A percentile compares a stretch with the other conserved stretches of the same genome.
Evolutionary conservation across 495 filamentous ascomycete species (phyloP).

Genomic region (Podospora bellae-mahoneyi): DNA sequence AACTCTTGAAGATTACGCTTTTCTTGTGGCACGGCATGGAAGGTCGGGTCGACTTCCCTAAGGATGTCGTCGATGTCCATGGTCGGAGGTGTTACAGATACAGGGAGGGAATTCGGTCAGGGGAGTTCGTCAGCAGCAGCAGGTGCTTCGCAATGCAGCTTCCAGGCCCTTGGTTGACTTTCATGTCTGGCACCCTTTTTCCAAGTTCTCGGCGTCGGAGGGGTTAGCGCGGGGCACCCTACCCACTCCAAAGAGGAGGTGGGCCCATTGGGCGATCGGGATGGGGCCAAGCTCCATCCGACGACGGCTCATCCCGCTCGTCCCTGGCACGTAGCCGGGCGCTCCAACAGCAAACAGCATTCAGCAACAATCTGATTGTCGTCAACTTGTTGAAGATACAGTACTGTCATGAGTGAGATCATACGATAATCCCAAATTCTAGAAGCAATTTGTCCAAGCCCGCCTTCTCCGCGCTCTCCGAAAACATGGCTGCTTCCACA

Average conservation of each 20-base stretch:
- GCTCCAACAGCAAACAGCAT: not conserved
- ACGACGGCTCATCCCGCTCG: not conserved
- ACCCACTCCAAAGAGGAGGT: not conserved
- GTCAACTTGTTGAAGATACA: not conserved
- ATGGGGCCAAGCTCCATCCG: not conserved
- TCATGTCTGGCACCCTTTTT: not conserved
- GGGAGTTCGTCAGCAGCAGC: not conserved
- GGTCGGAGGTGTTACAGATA: not conserved
- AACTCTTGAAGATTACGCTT: constrained; percentile 81
- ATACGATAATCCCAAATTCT: not conserved
- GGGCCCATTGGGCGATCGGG: too few relatives aligned
- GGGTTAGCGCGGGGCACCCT: not conserved
- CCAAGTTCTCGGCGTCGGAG: not conserved
- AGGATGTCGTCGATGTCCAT: constrained; percentile 94
- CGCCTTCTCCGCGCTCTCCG: not conserved
- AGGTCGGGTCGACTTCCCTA: constrained; percentile 66
- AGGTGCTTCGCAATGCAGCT: not conserved
- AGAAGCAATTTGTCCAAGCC: not conserved
- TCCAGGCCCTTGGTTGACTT: constrained; percentile 2
- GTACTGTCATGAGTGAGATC: not conserved
- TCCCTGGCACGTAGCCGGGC: not conserved
- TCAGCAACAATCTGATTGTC: not conserved
- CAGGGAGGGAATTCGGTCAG: not conserved
- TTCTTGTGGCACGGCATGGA: constrained; percentile 53
- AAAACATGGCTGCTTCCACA: not conserved